Conservation (phyloP, 78 protist genomes). For the Bodo saltans region DNA sequence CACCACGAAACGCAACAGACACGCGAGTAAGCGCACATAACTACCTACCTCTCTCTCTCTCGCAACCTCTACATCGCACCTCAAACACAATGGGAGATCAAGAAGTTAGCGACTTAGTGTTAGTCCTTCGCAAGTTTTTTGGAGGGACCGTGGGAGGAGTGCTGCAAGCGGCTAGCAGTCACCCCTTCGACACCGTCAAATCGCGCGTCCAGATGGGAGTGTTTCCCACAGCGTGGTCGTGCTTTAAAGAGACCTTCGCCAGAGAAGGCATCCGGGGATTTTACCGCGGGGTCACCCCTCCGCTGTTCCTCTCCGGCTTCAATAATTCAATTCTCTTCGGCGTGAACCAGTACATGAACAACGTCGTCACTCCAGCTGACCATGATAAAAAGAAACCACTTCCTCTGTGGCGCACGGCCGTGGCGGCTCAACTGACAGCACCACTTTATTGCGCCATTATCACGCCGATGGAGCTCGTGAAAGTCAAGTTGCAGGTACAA, state of each 20-base stretch:
- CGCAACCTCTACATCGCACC: neutral
- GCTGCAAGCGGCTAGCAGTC: neutral
- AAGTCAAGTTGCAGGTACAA: neutral
- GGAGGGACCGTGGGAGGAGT: neutral
- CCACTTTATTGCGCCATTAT: neutral
- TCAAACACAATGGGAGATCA: neutral
- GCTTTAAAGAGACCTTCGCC: neutral
- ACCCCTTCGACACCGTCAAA: constrained; percentile 18
- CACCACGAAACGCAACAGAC: neutral
- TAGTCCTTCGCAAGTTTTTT: neutral
- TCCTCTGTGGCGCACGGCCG: neutral
- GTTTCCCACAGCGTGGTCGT: neutral
- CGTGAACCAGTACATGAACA: neutral
- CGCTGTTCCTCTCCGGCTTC: neutral
- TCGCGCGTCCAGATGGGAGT: neutral
- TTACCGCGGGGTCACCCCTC: neutral
- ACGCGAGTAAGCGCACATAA: neutral
- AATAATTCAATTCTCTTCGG: neutral
- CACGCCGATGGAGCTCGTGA: neutral
- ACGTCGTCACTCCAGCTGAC: neutral
- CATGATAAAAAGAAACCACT: neutral
- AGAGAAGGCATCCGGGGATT: neutral
- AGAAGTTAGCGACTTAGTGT: neutral
- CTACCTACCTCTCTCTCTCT: neutral
- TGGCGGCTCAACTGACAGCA: neutral